Conservation (phyloP, 2,329 filamentous ascomycete genomes). For the Pochonia chlamydosporia region DNA sequence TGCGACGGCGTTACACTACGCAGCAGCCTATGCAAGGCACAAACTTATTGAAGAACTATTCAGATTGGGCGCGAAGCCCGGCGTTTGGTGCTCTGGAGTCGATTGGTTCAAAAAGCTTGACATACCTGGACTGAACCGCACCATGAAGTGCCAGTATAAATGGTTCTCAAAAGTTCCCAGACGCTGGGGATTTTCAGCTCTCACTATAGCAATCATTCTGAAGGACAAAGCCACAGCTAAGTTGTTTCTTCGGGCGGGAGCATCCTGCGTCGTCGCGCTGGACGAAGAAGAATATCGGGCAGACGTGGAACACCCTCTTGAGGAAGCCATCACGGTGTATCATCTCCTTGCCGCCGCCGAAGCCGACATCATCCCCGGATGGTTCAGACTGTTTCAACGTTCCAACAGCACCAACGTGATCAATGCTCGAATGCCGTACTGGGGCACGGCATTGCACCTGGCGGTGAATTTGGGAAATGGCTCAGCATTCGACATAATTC, state of each 20-base stretch:
- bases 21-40: neutral
- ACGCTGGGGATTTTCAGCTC: conserved; percentile 1
- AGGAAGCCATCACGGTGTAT: neutral
- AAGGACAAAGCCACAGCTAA: neutral
- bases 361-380: neutral
- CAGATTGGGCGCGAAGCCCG: neutral
- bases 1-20: conserved; percentile 5
- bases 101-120: neutral
- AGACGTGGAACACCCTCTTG: too few relatives aligned
- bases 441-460: neutral
- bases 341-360: neutral
- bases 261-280: neutral
- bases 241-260: neutral
- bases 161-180: too few relatives aligned
- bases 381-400: neutral
- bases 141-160: too few relatives aligned
- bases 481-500: neutral
- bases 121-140: neutral
- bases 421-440: neutral
- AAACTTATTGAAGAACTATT: neutral
- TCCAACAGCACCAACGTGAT: neutral
- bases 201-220: neutral
- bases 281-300: neutral
- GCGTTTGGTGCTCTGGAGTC: neutral
- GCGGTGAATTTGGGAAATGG: neutral